Conservation (phyloP, 306 rosid genomes). For the Inga leiocalycina region DNA sequence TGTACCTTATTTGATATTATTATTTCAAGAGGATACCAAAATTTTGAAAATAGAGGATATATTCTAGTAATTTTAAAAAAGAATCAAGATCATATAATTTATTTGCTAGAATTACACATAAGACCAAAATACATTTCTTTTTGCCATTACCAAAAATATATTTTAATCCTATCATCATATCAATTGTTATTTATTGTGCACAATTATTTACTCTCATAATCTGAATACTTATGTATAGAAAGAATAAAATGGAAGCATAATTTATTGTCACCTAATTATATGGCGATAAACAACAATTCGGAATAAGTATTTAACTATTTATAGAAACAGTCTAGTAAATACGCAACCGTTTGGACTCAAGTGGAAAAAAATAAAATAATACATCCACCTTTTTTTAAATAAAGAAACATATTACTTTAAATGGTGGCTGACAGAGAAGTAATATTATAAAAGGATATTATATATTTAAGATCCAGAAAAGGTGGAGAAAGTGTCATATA, state of each 20-base stretch:
- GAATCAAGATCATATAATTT: no score
- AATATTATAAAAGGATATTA: neutral
- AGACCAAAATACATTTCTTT: neutral
- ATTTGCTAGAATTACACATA: no score
- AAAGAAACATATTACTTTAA: no score
- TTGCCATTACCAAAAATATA: neutral
- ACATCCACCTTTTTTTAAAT: neutral
- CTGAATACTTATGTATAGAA: neutral
- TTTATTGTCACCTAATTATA: neutral
- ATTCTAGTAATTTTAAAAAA: no score
- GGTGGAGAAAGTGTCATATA: neutral
- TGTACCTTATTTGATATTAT: no score
- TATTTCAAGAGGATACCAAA: no score
- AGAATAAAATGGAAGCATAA: neutral
- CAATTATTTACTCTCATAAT: neutral
- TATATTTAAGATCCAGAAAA: no score
- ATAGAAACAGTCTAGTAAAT: neutral
- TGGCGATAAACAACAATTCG: neutral
- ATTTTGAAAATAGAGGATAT: no score
- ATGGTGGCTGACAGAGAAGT: neutral
- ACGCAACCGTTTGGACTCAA: neutral
- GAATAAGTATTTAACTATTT: neutral
- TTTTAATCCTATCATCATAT: no score
- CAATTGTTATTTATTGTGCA: neutral
- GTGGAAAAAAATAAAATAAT: neutral